Percentiles rank a stretch among this genome's conserved stretches.
These are phyloP conservation scores for Pulveroboletus sp. DNA, from an alignment of 768 basidiomycete species.

Conservation along the genomic window DNA sequence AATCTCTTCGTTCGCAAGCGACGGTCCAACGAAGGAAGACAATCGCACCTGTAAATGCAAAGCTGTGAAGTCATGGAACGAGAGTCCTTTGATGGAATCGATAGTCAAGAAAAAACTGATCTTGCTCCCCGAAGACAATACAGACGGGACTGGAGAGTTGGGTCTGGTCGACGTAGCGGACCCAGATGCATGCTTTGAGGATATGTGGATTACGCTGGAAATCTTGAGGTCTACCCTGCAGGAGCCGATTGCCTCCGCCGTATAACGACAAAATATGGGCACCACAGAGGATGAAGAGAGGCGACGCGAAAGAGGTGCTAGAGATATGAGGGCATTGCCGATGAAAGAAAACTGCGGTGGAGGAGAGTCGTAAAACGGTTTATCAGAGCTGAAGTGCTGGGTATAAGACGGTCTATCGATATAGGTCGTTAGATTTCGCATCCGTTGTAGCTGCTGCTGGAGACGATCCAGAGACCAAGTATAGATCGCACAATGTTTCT, in stretches of 20 bases:
- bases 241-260: slow-evolving; percentile 91
- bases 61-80: slow-evolving; percentile 82
- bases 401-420: slow-evolving; percentile 91
- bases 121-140: slow-evolving; percentile 71
- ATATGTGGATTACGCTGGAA: slow-evolving; percentile 56
- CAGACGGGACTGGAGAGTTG: slow-evolving; percentile 66
- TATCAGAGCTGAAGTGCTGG: slow-evolving; percentile 89
- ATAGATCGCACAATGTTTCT: slow-evolving; percentile 80
- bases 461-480: slow-evolving; percentile 88
- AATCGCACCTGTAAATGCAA: slow-evolving; percentile 86
- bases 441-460: slow-evolving; percentile 83
- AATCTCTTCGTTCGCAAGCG: slow-evolving; percentile 69
- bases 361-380: slow-evolving; percentile 87
- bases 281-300: slow-evolving; percentile 70
- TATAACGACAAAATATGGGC: slow-evolving; percentile 92
- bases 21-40: slow-evolving; percentile 78
- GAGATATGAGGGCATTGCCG: slow-evolving; percentile 78
- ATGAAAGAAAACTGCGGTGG: slow-evolving; percentile 91
- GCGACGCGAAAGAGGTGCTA: slow-evolving; percentile 74
- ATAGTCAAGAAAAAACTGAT: slow-evolving; percentile 81
- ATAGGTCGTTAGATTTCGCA: slow-evolving; percentile 89
- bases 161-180: slow-evolving; percentile 68
- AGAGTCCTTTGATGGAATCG: slow-evolving; percentile 84
- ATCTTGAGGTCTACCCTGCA: slow-evolving; percentile 85
- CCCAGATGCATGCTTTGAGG: slow-evolving; percentile 54